Evolutionary conservation across 129 eudicot species (phyloP), one percentile per base, ranked within the genome.

Genomic region (Logfia minima): DNA sequence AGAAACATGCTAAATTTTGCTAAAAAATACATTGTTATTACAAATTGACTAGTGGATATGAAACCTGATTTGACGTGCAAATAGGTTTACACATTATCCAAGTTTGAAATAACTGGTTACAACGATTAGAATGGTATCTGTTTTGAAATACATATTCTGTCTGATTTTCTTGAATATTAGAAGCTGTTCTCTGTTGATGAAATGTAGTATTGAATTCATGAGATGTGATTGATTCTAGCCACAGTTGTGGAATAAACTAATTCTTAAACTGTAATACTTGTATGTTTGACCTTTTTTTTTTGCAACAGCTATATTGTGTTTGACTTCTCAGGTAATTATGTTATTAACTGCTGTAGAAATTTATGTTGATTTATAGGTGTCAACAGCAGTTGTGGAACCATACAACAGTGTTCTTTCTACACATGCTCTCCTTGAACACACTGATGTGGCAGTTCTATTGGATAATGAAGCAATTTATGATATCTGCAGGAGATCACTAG

Each of bases 341-440:
- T n/a, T 55, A 55, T 55, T n/a, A 8, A 55, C 61, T 55, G 23
- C 8, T 55, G 61, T 0, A 3, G 6, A 19, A 55, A 4, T 66
- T 18, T 32, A 4, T 66, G 70, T 66, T 66, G 48, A 66, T 66
- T 66, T 66, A 23, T 66, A 66, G 70, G 70, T 66, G 8, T 66
- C 70, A 66, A 66, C 70, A 5, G 70, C 70, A 66, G 70, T 66
- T 66, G 70, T 66, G 45, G 70, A 66, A 66, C 70, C 70, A 66
- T 66, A 66, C 70, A 66, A 66, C 70, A 66, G 70, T 66, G 70
- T 66, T 66, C 48, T 66, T 31, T 68, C 72, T 37, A 68, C 72
- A 68, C 72, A 68, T n/a, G 52, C 72, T 10, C 32, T 68, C 9
- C 55, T 68, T 11, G 72, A 68, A 39, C 72, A 68, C 52, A 68